Percentiles rank a stretch among this genome's conserved stretches.
phyloP scores from a whole-genome alignment of 768 basidiomycete genomes.

The button mushroom (Agaricus bisporus) region DNA sequence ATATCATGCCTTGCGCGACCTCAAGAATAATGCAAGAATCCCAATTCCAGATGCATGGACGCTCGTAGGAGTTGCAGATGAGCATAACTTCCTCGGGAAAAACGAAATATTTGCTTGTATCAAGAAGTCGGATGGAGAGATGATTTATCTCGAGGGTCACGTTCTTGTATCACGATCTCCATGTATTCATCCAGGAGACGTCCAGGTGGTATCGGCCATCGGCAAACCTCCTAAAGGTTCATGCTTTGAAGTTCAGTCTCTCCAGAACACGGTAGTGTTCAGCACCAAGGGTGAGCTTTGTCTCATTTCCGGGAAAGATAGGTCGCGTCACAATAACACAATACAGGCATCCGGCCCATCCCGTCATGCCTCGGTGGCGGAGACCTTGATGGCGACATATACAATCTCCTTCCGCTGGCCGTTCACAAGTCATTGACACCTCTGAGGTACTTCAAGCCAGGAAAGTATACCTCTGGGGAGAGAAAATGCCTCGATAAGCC shows the following conservation, averaged over 20 bases:
- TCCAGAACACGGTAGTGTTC: conserved; percentile 59
- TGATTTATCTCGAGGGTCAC: conserved; percentile 44
- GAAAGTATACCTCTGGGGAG: conserved; percentile 38
- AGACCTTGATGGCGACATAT: conserved; percentile 60
- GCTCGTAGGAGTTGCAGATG: conserved; percentile 66
- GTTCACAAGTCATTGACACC: conserved; percentile 28
- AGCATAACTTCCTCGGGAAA: conserved; percentile 42
- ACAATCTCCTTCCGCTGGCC: conserved; percentile 41
- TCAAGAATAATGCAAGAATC: conserved; percentile 62
- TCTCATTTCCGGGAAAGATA: background rate
- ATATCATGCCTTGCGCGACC: conserved; percentile 53
- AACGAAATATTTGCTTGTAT: conserved; percentile 59
- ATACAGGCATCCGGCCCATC: conserved; percentile 47
- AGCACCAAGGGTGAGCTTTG: conserved; percentile 41
- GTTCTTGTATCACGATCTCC: conserved; percentile 58
- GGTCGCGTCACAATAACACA: background rate
- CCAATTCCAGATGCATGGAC: conserved; percentile 58
- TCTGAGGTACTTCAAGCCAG: conserved; percentile 27
- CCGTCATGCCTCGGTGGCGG: conserved; percentile 61
- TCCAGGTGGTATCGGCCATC: conserved; percentile 50
- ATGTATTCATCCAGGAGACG: conserved; percentile 62
- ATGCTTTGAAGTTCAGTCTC: conserved; percentile 41
- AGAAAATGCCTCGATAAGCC: conserved; percentile 37
- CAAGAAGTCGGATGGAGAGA: conserved; percentile 29
- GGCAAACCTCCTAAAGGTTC: conserved; percentile 47